Evolutionary conservation across 2,329 filamentous ascomycete genomes (phyloP).

Genomic region (Pestalotiopsis sp.): DNA sequence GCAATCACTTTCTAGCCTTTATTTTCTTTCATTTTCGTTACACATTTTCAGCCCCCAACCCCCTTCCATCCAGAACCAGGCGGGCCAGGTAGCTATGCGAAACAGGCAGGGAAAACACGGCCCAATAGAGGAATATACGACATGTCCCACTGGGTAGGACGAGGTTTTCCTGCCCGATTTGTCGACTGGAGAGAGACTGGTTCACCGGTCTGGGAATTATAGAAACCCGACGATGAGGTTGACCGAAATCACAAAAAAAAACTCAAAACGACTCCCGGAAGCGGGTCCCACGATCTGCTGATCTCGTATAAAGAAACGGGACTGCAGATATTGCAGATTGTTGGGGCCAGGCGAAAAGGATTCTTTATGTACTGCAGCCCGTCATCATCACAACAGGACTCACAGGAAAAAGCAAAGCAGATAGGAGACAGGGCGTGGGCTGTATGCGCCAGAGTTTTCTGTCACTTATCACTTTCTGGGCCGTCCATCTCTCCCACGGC

Average conservation of each 20-base stretch:
- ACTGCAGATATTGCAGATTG: background rate
- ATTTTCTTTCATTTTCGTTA: background rate
- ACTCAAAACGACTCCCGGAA: background rate
- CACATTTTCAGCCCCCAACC: background rate
- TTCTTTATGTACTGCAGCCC: background rate
- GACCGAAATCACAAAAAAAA: background rate
- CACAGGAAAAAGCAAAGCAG: background rate
- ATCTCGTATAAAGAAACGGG: background rate
- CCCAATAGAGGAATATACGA: background rate
- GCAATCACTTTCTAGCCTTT: background rate
- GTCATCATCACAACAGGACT: background rate
- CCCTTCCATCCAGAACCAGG: background rate
- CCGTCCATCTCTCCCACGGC: background rate
- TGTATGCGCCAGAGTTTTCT: background rate
- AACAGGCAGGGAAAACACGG: background rate
- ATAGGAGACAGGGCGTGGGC: background rate
- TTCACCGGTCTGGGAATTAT: background rate
- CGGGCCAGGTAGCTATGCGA: background rate
- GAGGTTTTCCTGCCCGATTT: too few species aligned
- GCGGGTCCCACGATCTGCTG: background rate
- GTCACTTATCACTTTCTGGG: background rate
- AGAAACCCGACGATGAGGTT: background rate
- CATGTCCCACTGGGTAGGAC: too few species aligned
- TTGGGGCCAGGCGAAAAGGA: background rate
- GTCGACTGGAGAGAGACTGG: too few species aligned